Evolutionary conservation across 2,329 filamentous ascomycete species (phyloP).

Genomic region (Ascochyta pisi): DNA sequence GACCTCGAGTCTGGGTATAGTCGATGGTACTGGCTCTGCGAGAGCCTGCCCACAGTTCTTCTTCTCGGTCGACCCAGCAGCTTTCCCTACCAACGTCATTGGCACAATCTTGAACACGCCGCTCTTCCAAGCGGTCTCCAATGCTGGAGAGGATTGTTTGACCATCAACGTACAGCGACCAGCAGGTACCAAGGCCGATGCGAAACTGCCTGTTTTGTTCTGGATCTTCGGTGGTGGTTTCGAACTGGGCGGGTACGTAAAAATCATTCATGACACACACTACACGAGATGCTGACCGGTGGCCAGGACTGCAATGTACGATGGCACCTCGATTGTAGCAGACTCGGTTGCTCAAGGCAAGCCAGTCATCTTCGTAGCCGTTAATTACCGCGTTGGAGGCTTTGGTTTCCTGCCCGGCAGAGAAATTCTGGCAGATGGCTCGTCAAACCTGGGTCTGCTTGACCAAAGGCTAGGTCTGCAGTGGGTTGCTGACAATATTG

Average conservation of each 20-base stretch:
- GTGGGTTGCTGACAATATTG: conserved; percentile 81
- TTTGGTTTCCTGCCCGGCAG: conserved; percentile 77
- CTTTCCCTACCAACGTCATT: conserved; percentile 47
- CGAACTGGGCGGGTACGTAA: conserved; percentile 39
- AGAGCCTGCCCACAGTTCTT: conserved; percentile 76
- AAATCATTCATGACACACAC: conserved; percentile 25
- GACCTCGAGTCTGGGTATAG: conserved; percentile 63
- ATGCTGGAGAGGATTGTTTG: conserved; percentile 54
- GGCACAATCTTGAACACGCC: conserved; percentile 50
- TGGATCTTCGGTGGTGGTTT: conserved; percentile 59
- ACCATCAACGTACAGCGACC: conserved; percentile 54
- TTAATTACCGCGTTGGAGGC: conserved; percentile 78
- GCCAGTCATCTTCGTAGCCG: conserved; percentile 75
- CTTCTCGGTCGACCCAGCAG: conserved; percentile 57
- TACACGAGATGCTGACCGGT: conserved; percentile 9
- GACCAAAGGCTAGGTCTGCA: conserved; percentile 76
- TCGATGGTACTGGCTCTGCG: conserved; percentile 65
- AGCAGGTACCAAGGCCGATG: conserved; percentile 42
- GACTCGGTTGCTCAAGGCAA: conserved; percentile 59
- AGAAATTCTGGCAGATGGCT: conserved; percentile 71
- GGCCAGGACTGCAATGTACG: conserved; percentile 45
- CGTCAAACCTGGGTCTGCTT: conserved; percentile 73
- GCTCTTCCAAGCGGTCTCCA: conserved; percentile 46
- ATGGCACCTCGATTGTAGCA: conserved; percentile 49
- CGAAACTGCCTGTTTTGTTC: conserved; percentile 56